phyloP scores from a whole-genome alignment of 2,329 filamentous ascomycete genomes.

The Madurella mycetomatis region DNA sequence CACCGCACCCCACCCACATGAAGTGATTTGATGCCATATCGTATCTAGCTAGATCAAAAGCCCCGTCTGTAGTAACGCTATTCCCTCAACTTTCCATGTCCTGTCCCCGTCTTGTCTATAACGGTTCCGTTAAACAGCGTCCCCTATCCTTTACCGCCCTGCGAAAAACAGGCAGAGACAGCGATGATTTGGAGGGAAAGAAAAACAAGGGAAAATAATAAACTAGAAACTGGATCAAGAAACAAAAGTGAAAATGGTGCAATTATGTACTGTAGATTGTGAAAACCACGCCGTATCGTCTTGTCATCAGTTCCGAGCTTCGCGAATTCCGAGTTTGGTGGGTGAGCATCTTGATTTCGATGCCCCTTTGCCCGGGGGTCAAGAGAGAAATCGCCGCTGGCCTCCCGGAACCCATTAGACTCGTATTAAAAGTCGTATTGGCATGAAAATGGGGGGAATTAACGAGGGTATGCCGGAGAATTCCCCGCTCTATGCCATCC shows the following conservation, averaged over 20 bases:
- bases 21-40: not conserved
- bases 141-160: not conserved
- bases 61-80: not conserved
- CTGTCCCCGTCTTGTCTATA: not conserved
- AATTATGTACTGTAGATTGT: constrained; percentile 16
- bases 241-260: not conserved
- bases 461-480: constrained; percentile 5
- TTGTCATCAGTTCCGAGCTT: constrained; percentile 1
- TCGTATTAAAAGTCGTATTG: constrained; percentile 12
- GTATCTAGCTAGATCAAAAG: not conserved
- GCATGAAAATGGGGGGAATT: constrained; percentile 2
- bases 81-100: not conserved
- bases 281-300: not conserved
- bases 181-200: no score
- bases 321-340: not conserved
- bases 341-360: not conserved
- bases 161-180: not conserved
- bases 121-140: not conserved
- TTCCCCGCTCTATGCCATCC: constrained; percentile 4
- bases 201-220: no score
- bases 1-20: not conserved
- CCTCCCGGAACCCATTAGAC: not conserved
- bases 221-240: not conserved
- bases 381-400: no score
- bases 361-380: not conserved